Evolutionary conservation across 768 basidiomycete species (phyloP), one percentile per base, ranked within the genome.

Genomic region (Hygrophorus pudorinus): DNA sequence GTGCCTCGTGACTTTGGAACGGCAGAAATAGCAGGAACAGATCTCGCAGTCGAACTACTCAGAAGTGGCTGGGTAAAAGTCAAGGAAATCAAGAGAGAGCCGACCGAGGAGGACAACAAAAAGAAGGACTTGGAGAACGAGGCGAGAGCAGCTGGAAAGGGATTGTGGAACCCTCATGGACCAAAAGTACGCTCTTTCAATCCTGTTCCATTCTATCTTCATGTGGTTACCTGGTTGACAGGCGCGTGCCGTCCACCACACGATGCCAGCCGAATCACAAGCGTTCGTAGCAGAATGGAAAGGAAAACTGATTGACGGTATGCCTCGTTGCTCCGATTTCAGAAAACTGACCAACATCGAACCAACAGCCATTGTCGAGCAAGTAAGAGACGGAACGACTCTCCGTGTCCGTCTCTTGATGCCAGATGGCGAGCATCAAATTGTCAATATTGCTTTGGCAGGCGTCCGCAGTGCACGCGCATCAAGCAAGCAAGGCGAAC

Each of bases 41-140:
- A 93, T 54, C 61, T 93, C 16, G 69, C 79, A 3, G 70, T 72
- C 0, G 86, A 91, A 57, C 61, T 94, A n/a, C 71, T 98, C 32
- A 78, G 73, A 56, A 77, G 75, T 48, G 96, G 94, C n/a, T 97
- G 91, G 91, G 89, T 78, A 9, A 93, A 87, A 64, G 66, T 91
- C 34, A 90, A 96, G 61, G 94, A 97, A 49, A 62, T 73, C 34
- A 91, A 84, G 62, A 78, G 86, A 14, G 89, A 93, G 33, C 75
- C 79, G 13, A 81, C 82, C 1, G 85, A 90, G 17, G 82, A 89
- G 20, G 84, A 92, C 57, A 55, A 68, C 41, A 81, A 67, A 52
- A 79, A 79, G 54, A 77, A 75, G 33, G 84, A 86, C 13, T 60
- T 85, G 20, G 89, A 94, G 60, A 72, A 66, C 13, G 83, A 87